Base-by-base conservation (phyloP, 2,329 filamentous ascomycete species). In the Coleophoma eucalyptorum region DNA sequence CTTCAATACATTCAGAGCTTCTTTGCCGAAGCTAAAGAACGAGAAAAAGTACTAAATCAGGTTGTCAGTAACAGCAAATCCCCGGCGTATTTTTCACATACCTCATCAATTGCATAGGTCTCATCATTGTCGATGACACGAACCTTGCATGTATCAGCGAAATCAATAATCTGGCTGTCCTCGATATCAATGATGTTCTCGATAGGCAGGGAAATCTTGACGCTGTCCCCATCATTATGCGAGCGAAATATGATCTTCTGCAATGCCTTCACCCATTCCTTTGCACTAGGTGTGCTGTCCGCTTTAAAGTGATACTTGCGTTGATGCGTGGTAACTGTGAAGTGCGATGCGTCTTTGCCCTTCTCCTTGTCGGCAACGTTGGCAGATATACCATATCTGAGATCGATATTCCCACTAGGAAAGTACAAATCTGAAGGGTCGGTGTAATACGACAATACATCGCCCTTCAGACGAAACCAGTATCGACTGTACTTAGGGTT, bases 201-300 rank as follows among this genome's bases (percentile, higher is more conserved):
- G 47, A 96, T 88, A 0, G 92, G 93, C 26, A 97, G 72, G 1
- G 89, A 94, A 50, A 97, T 95, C 73, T 97, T 97, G 67, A 99
- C 90, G 64, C 92, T 96, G 65, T 97, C 92, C 10, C 94, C 93
- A 56, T 97, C 93, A 63, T 97, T 97, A 70, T 95, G 92, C 11
- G 91, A 93, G 46, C 92, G 81, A 65, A 97, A 97, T 51, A 97
- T 97, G 59, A 96, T 92, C 53, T 94, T 89, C 65, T 97, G 93
- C 21, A 99, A 75, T 48, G 89, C 84, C 69, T 94, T 94, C 43
- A 97, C 92, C 94, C 94, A 99, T 73, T 97, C 94, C 67, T 90
- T 94, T 11, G 94, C 94, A 65, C 89, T 96, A 4, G 85, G 79
- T 1, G 82, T 78, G 65, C 90, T 97, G 66, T 99, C 94, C 35